These are phyloP conservation scores for Alloteropsis semialata DNA, from an alignment of 176 grass and related monocot species.

Conservation along the genomic window DNA sequence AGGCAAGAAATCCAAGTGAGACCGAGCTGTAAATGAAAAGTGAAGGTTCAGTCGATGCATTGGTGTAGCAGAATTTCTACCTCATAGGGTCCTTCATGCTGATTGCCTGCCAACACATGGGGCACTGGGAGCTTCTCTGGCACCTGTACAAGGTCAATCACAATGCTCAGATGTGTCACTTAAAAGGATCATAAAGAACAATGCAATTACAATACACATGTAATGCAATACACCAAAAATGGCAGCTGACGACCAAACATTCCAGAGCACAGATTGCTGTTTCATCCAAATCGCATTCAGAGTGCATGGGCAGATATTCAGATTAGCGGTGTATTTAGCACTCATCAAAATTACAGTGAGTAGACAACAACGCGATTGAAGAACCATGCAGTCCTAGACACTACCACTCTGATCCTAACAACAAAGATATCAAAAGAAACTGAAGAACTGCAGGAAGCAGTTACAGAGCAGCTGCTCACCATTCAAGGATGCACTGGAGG, in stretches of 20 bases:
- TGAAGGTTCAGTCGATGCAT: background rate
- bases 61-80: slow-evolving; percentile 29
- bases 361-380: background rate
- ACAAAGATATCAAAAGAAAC: background rate
- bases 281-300: background rate
- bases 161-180: background rate
- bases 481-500: slow-evolving; percentile 75
- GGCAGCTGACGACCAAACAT: background rate
- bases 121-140: slow-evolving; percentile 92
- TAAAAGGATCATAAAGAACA: background rate
- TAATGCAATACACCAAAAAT: background rate
- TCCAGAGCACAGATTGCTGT: background rate
- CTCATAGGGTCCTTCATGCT: slow-evolving; percentile 85
- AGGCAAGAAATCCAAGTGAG: background rate
- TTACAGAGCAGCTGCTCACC: slow-evolving; percentile 5
- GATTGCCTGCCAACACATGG: slow-evolving; percentile 92
- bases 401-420: background rate
- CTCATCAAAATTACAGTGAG: background rate
- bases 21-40: background rate
- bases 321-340: background rate
- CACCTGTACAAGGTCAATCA: slow-evolving; percentile 40
- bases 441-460: background rate
- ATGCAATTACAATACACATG: background rate
- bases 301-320: background rate
- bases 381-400: background rate